A percentile compares a stretch with the other conserved stretches of the same genome.
phyloP scores from a whole-genome alignment of 352 stramenopile species.

The Phytopythium helicoides region DNA sequence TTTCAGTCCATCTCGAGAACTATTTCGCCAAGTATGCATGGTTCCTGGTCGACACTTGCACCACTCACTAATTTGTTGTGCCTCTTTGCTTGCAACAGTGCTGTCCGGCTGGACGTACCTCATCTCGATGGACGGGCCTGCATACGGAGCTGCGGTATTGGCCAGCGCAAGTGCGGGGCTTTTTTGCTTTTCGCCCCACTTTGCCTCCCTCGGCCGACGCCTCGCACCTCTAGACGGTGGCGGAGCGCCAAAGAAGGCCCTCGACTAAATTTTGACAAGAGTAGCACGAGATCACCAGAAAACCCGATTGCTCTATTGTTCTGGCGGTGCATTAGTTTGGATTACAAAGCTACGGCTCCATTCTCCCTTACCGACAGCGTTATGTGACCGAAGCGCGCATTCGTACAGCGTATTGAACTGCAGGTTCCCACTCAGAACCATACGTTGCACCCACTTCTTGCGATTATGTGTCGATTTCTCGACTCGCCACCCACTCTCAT shows the following conservation, averaged over 20 bases:
- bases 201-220: slow-evolving; percentile 32
- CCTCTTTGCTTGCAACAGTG: slow-evolving; percentile 31
- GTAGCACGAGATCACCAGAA: not conserved
- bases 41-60: too few species aligned
- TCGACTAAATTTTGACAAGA: slow-evolving; percentile 20
- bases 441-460: slow-evolving; percentile 31
- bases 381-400: slow-evolving; percentile 54
- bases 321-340: slow-evolving; percentile 30
- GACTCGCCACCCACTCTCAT: slow-evolving; percentile 27
- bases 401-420: slow-evolving; percentile 67
- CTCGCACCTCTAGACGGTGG: slow-evolving; percentile 5
- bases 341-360: slow-evolving; percentile 44
- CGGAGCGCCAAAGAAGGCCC: slow-evolving; percentile 24
- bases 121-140: slow-evolving; percentile 62
- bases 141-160: slow-evolving; percentile 64
- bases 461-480: slow-evolving; percentile 42
- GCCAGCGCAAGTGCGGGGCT: slow-evolving; percentile 50
- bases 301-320: slow-evolving; percentile 15
- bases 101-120: slow-evolving; percentile 80
- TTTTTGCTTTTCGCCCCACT: slow-evolving; percentile 69
- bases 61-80: not conserved
- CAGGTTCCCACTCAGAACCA: slow-evolving; percentile 37
- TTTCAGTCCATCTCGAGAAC: slow-evolving; percentile 74
- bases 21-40: slow-evolving; percentile 66
- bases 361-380: slow-evolving; percentile 52